Percentiles rank a stretch among this genome's conserved stretches.
Conservation (phyloP, 257 asterid genomes). For the Leonotis leonurus region DNA sequence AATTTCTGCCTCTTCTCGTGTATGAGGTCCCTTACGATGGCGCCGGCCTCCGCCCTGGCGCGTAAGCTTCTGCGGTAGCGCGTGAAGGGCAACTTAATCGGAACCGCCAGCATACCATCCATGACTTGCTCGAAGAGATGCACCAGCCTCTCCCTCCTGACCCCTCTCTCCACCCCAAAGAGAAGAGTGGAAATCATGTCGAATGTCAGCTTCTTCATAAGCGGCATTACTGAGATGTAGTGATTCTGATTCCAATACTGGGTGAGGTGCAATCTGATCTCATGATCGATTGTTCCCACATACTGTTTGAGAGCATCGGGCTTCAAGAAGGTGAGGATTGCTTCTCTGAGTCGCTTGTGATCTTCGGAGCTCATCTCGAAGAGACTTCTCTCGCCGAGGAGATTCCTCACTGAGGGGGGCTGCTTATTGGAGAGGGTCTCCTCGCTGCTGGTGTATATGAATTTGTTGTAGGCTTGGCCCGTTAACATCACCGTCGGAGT, state of each 20-base stretch:
- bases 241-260: constrained; percentile 3
- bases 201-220: constrained; percentile 11
- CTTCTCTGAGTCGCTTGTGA: constrained; percentile 6
- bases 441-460: neutral
- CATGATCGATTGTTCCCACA: constrained; percentile 1
- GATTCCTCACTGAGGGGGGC: constrained; percentile 1
- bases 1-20: constrained; percentile 6
- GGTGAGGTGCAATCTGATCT: constrained; percentile 6
- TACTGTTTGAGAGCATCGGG: constrained; percentile 17
- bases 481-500: neutral
- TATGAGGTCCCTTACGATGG: neutral
- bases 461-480: constrained; percentile 9
- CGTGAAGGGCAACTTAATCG: constrained; percentile 15
- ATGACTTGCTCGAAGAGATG: constrained; percentile 1
- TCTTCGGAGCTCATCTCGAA: neutral
- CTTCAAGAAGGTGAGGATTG: constrained; percentile 9
- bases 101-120: neutral
- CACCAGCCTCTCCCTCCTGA: neutral
- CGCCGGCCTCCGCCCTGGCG: constrained; percentile 1
- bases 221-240: neutral
- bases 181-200: neutral
- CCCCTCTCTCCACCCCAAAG: constrained; percentile 15
- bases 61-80: constrained; percentile 5
- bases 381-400: neutral
- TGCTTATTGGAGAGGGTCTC: neutral